These are phyloP conservation scores for Xylaria digitata DNA, from an alignment of 2,329 filamentous ascomycete genomes.

Conservation along the genomic window DNA sequence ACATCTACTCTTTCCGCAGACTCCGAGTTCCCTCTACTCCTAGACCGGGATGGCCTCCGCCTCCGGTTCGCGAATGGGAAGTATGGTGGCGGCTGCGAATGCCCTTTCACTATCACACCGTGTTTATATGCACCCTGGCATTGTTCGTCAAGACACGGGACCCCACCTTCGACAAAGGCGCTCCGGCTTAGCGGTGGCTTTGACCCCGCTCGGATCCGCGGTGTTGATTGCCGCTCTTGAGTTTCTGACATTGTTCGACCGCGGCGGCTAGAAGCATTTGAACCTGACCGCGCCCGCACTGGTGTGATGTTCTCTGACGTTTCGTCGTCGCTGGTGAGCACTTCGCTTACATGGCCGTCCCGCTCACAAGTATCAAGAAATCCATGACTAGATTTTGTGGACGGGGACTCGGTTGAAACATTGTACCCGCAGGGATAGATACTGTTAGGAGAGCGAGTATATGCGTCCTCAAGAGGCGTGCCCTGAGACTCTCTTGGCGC, in stretches of 20 bases:
- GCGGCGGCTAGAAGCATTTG: not conserved
- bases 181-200: constrained; percentile 45
- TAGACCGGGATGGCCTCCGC: constrained; percentile 1
- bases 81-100: constrained; percentile 33
- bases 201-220: constrained; percentile 43
- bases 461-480: not conserved
- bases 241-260: not conserved
- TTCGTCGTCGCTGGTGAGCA: not conserved
- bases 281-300: not conserved
- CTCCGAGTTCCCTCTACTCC: too few species aligned
- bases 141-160: constrained; percentile 25
- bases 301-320: constrained; percentile 13
- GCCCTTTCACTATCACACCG: not conserved
- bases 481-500: not conserved
- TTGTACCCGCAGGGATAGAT: not conserved
- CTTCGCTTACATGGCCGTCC: constrained; percentile 14
- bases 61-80: constrained; percentile 38
- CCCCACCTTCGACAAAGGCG: constrained; percentile 35
- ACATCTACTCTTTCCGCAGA: too few species aligned
- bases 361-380: constrained; percentile 30
- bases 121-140: constrained; percentile 16
- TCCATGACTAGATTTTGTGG: not conserved
- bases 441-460: not conserved
- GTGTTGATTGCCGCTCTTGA: constrained; percentile 26
- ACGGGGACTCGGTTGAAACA: not conserved